phyloP scores from a whole-genome alignment of 2,329 filamentous ascomycete genomes.

The Ascochyta rabiei region DNA sequence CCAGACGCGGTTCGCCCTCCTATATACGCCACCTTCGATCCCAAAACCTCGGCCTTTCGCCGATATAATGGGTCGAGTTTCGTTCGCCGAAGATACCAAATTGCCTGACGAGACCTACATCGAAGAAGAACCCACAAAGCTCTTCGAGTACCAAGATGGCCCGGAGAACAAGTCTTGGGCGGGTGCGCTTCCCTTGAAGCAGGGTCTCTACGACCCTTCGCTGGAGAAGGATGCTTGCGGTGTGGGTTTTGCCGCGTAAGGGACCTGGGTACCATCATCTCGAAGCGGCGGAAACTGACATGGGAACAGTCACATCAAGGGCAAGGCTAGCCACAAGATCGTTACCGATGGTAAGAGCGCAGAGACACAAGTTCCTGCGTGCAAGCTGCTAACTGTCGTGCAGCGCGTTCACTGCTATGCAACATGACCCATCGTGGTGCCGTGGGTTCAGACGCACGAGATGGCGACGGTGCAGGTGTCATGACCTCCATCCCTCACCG shows the following conservation, averaged over 20 bases:
- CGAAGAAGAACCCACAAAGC: conserved; percentile 66
- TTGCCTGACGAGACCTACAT: conserved; percentile 51
- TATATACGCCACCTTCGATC: conserved; percentile 30
- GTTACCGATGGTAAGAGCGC: conserved; percentile 87
- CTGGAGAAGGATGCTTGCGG: conserved; percentile 99
- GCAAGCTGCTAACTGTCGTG: conserved; percentile 37
- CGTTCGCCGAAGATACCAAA: conserved; percentile 59
- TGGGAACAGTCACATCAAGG: conserved; percentile 84
- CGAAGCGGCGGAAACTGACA: conserved; percentile 31
- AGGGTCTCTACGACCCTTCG: conserved; percentile 96
- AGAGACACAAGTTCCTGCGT: not conserved
- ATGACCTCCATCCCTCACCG: conserved; percentile 99
- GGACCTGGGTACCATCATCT: conserved; percentile 26
- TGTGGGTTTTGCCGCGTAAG: conserved; percentile 97
- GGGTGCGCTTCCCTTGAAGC: conserved; percentile 92
- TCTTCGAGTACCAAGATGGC: conserved; percentile 82
- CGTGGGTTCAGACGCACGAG: conserved; percentile 95
- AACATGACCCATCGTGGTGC: conserved; percentile 99
- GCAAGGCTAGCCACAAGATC: conserved; percentile 96
- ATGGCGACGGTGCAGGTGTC: conserved; percentile 97
- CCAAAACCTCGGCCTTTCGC: conserved; percentile 54
- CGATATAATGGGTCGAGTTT: conserved; percentile 62
- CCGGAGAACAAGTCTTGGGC: conserved; percentile 91
- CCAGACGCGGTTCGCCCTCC: conserved; percentile 25
- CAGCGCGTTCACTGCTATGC: conserved; percentile 91